phyloP scores from a whole-genome alignment of 441 rosid species.

The Syzygium syzygioides region DNA sequence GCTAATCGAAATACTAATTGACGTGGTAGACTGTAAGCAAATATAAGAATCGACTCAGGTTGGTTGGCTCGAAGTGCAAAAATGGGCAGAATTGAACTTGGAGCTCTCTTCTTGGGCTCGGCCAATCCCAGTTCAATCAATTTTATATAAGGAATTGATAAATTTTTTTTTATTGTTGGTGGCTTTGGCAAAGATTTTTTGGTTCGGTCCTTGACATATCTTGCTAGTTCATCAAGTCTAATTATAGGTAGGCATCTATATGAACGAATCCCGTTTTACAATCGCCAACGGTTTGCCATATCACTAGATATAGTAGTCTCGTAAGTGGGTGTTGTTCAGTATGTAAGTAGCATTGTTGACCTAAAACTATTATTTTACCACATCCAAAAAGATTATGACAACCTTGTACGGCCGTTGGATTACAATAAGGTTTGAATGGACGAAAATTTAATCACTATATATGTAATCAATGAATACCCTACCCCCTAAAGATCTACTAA shows the following conservation, averaged over 20 bases:
- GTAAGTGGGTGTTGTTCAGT: background rate
- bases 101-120: background rate
- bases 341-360: background rate
- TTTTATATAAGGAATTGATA: background rate
- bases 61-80: too few relatives aligned
- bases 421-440: background rate
- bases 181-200: background rate
- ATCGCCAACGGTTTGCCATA: background rate
- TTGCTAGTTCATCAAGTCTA: background rate
- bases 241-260: background rate
- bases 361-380: background rate
- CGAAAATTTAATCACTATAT: background rate
- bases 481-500: background rate
- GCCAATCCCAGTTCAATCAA: background rate
- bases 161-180: background rate
- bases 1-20: too few relatives aligned
- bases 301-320: background rate
- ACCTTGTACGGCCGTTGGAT: background rate
- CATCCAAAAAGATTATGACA: background rate
- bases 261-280: background rate
- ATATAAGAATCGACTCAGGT: too few relatives aligned
- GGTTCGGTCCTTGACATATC: rapidly evolving
- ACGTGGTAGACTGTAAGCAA: too few relatives aligned
- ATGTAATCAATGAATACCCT: background rate
- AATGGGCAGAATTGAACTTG: background rate